Percentiles rank a stretch among this genome's conserved stretches.
phyloP scores from a whole-genome alignment of 768 basidiomycete species.

The Suillus luteus region DNA sequence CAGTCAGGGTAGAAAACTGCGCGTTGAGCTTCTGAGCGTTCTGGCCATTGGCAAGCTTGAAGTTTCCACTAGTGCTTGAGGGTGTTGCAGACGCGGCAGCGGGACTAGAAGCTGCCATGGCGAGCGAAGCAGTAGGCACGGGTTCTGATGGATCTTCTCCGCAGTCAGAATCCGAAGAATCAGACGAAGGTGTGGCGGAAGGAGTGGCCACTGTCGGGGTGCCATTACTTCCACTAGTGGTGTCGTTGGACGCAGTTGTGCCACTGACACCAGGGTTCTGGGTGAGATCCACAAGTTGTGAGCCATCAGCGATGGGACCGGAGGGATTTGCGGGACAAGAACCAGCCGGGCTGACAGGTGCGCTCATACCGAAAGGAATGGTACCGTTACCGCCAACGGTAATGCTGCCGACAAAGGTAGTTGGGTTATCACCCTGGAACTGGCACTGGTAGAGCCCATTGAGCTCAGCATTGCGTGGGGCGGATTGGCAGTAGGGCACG shows the following conservation, averaged over 20 bases:
- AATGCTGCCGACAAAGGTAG: slow-evolving; percentile 46
- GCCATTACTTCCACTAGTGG: slow-evolving; percentile 9
- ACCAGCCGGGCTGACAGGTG: slow-evolving; percentile 45
- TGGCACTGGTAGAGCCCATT: slow-evolving; percentile 62
- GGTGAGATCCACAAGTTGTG: slow-evolving; percentile 41
- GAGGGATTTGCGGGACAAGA: slow-evolving; percentile 51
- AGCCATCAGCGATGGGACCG: slow-evolving; percentile 52
- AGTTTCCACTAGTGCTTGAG: slow-evolving; percentile 11
- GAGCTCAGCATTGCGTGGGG: slow-evolving; percentile 53
- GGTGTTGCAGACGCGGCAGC: slow-evolving; percentile 14
- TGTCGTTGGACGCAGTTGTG: neutral
- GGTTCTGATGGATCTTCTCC: slow-evolving; percentile 4
- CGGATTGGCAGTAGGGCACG: slow-evolving; percentile 55
- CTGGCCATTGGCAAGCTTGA: slow-evolving; percentile 42
- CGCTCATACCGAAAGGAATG: slow-evolving; percentile 49
- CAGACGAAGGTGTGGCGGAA: slow-evolving; percentile 4
- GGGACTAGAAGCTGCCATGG: slow-evolving; percentile 1
- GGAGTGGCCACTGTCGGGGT: slow-evolving; percentile 8
- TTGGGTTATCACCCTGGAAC: slow-evolving; percentile 47
- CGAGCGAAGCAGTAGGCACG: neutral
- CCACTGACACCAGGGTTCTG: slow-evolving; percentile 37
- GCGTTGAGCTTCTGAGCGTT: slow-evolving; percentile 53
- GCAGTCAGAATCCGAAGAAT: slow-evolving; percentile 12
- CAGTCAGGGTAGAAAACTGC: slow-evolving; percentile 50
- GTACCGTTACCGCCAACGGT: slow-evolving; percentile 49